Evolutionary conservation across 345 rosid genomes (phyloP), one percentile per base, ranked within the genome.

Genomic region (Citrus inodora): DNA sequence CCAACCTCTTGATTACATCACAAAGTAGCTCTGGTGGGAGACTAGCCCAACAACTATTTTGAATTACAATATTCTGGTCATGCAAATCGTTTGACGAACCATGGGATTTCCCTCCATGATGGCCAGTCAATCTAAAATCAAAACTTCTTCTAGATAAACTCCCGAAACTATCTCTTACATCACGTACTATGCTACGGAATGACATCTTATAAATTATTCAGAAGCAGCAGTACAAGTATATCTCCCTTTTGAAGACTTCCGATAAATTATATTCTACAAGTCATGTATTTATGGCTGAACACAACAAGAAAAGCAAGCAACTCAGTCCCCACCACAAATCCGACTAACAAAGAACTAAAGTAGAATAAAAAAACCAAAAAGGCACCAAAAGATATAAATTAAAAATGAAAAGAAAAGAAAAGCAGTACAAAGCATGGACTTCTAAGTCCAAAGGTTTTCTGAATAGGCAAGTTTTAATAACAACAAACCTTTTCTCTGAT

Each of bases 101-200:
- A 37, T 85, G 86, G 62, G 92, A 84, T 65, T 90, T 90, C 73
- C 92, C 94, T 79, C 87, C 86, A 67, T 87, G 86, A 53, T 87
- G 92, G 78, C 86, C 85, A 1, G 79, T 83, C 61, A 90, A 71
- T 80, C 90, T 85, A 42, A 90, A 84, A 53, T 90, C 90, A 35
- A 90, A 90, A 76, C 89, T 84, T 73, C 94, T 83, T 74, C 94
- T 89, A 0, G 94, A 90, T 73, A 90, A 86, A 84, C 94, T 90
- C 77, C 94, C 94, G 61, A 90, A 46, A 82, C 92, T 87, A 78
- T 89, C 94, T 78, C 89, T 85, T 79, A 90, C 85, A 78, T 90
- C 92, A 82, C 88, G 94, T 85, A 87, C 88, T 80, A 90, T 90
- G 83, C 90, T 87, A 33, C 92, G 82, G 76, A 90, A 89, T 14